Evolutionary conservation across 768 basidiomycete species (phyloP).

Genomic region (Cystobasidium tubakii): DNA sequence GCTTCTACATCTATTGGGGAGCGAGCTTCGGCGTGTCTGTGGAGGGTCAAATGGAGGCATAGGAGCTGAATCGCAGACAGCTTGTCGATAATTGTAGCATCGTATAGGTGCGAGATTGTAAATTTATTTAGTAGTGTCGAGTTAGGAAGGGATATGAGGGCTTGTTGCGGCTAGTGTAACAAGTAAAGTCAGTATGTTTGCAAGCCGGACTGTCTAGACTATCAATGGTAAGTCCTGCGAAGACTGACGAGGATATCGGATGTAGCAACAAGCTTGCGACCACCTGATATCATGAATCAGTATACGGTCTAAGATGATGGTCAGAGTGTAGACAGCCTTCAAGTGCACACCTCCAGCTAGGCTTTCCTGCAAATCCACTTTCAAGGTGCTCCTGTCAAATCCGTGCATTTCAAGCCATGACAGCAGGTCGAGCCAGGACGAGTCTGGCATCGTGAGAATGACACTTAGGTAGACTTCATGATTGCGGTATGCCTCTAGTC

Average conservation of each 20-base stretch:
- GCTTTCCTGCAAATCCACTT: neutral
- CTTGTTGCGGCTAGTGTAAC: conserved; percentile 54
- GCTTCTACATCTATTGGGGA: neutral
- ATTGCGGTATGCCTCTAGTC: neutral
- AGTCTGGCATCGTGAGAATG: neutral
- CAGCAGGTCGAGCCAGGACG: conserved; percentile 6
- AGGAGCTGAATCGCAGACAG: conserved; percentile 66
- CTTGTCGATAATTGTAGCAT: conserved; percentile 49
- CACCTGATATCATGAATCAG: conserved; percentile 9
- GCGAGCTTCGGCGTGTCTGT: conserved; percentile 43
- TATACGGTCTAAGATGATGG: neutral
- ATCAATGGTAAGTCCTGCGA: neutral
- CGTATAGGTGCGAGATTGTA: conserved; percentile 63
- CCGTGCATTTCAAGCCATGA: conserved; percentile 25
- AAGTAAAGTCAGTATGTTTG: neutral
- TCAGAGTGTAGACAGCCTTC: neutral
- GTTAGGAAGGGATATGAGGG: conserved; percentile 66
- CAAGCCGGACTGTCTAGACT: neutral
- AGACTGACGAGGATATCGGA: conserved; percentile 21
- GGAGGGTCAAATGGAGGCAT: conserved; percentile 69
- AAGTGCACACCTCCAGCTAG: conserved; percentile 18
- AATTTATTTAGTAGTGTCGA: conserved; percentile 65
- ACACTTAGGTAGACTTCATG: neutral
- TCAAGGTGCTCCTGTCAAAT: conserved; percentile 6
- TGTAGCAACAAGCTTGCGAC: conserved; percentile 28